These are phyloP conservation scores for Quercus tomentella DNA, from an alignment of 331 rosid genomes.

Conservation along the genomic window DNA sequence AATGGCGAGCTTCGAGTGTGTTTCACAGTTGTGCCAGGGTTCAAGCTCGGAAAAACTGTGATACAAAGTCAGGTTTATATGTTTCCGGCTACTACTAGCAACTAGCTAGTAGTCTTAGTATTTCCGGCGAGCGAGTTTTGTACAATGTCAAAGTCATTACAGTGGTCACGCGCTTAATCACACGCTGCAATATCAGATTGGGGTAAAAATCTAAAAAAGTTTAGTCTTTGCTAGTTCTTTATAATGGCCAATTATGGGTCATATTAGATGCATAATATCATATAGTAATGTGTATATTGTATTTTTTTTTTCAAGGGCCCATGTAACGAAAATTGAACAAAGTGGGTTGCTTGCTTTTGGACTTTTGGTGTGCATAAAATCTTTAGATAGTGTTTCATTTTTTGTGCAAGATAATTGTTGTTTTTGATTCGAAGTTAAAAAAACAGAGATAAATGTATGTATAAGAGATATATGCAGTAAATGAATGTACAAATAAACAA, in stretches of 20 bases:
- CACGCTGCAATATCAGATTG: conserved; percentile 2
- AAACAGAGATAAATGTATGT: too few species aligned
- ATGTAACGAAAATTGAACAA: not conserved
- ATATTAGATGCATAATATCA: conserved; percentile 14
- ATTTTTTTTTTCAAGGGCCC: not conserved
- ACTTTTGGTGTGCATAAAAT: too few species aligned
- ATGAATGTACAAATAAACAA: too few species aligned
- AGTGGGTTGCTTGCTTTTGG: too few species aligned
- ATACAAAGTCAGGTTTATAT: conserved; percentile 80
- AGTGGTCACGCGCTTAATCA: conserved; percentile 1
- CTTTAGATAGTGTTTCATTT: too few species aligned
- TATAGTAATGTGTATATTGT: too few species aligned
- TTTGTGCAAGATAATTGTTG: too few species aligned
- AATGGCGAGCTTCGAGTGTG: conserved; percentile 36
- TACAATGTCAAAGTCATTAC: conserved; percentile 12
- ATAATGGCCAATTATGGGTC: not conserved
- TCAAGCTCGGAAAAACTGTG: conserved; percentile 65
- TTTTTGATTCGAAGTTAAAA: too few species aligned
- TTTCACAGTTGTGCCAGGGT: conserved; percentile 92
- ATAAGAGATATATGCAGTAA: too few species aligned
- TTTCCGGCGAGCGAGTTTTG: conserved; percentile 29
- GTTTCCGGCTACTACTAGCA: conserved; percentile 37
- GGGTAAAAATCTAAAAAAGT: not conserved
- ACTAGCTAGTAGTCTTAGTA: too few species aligned
- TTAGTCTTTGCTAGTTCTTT: not conserved